phyloP scores from a whole-genome alignment of 352 stramenopile genomes.

The Elongisporangium senticosum region DNA sequence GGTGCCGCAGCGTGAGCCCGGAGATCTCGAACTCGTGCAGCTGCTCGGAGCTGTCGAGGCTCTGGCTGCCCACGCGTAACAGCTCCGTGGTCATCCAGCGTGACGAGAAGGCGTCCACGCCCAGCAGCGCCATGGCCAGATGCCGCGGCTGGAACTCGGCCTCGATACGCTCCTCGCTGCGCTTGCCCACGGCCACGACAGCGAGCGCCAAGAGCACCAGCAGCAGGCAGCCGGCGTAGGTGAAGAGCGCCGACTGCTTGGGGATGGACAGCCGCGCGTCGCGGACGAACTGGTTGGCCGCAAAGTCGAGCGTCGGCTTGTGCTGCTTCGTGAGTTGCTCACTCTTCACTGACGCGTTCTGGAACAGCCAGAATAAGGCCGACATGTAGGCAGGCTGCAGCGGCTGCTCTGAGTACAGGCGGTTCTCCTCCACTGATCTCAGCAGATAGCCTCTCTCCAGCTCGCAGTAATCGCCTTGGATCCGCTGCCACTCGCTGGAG shows the following conservation, averaged over 20 bases:
- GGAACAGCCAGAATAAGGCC: slow-evolving; percentile 50
- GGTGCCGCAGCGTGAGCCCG: slow-evolving; percentile 36
- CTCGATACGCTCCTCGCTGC: slow-evolving; percentile 35
- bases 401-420: slow-evolving; percentile 44
- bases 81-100: slow-evolving; percentile 41
- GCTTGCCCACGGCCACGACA: slow-evolving; percentile 36
- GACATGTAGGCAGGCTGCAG: slow-evolving; percentile 41
- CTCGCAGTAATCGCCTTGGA: slow-evolving; percentile 33
- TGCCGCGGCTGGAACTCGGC: slow-evolving; percentile 39
- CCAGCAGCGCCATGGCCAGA: slow-evolving; percentile 34
- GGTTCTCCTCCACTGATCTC: slow-evolving; percentile 29
- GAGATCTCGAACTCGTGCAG: slow-evolving; percentile 55
- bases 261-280: slow-evolving; percentile 35
- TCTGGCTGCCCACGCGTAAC: slow-evolving; percentile 41
- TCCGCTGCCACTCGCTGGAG: slow-evolving; percentile 17
- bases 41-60: slow-evolving; percentile 45
- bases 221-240: slow-evolving; percentile 27
- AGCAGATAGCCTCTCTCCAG: slow-evolving; percentile 37
- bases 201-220: slow-evolving; percentile 30
- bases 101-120: slow-evolving; percentile 28
- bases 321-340: slow-evolving; percentile 7
- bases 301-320: slow-evolving; percentile 19
- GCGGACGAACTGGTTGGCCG: slow-evolving; percentile 15
- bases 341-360: slow-evolving; percentile 29
- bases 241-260: slow-evolving; percentile 26